phyloP scores from a whole-genome alignment of 108 stramenopile species.

The Cyclotella baltica region DNA sequence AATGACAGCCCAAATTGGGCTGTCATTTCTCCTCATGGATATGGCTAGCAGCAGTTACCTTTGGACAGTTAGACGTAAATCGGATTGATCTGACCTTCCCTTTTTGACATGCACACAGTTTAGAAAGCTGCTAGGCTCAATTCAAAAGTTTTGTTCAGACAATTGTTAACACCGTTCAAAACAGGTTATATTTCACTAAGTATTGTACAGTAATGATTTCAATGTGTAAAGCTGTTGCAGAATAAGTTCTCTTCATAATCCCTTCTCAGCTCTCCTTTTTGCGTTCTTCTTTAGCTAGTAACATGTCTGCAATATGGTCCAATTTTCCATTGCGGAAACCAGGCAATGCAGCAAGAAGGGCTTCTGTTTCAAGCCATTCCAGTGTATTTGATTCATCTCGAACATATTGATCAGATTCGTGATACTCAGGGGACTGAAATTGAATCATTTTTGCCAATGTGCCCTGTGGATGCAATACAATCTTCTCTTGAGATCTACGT shows the following conservation, averaged over 20 bases:
- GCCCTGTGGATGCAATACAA: conserved; percentile 39
- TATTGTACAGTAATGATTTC: background rate
- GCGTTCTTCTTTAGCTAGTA: conserved; percentile 41
- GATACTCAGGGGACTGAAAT: conserved; percentile 23
- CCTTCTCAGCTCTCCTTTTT: conserved; percentile 26
- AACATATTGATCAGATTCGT: conserved; percentile 56
- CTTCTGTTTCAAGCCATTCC: conserved; percentile 54
- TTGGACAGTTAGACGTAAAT: too few relatives aligned
- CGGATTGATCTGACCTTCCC: too few relatives aligned
- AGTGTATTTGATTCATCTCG: conserved; percentile 43
- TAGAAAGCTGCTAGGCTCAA: too few relatives aligned
- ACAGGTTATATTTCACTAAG: too few relatives aligned
- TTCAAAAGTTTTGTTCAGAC: too few relatives aligned
- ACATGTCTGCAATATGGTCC: conserved; percentile 48
- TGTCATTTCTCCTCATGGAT: too few relatives aligned
- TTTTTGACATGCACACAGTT: too few relatives aligned
- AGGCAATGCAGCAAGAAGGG: conserved; percentile 57
- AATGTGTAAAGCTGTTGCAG: too few relatives aligned
- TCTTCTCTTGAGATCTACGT: conserved; percentile 40
- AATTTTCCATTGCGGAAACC: conserved; percentile 50
- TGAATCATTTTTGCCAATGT: conserved; percentile 30
- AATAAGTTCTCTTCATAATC: too few relatives aligned
- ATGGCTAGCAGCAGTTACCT: too few relatives aligned
- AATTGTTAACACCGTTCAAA: too few relatives aligned
- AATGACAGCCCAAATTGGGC: too few relatives aligned